phyloP scores from a whole-genome alignment of 1,139 yeast genomes.

The Candida tropicalis region DNA sequence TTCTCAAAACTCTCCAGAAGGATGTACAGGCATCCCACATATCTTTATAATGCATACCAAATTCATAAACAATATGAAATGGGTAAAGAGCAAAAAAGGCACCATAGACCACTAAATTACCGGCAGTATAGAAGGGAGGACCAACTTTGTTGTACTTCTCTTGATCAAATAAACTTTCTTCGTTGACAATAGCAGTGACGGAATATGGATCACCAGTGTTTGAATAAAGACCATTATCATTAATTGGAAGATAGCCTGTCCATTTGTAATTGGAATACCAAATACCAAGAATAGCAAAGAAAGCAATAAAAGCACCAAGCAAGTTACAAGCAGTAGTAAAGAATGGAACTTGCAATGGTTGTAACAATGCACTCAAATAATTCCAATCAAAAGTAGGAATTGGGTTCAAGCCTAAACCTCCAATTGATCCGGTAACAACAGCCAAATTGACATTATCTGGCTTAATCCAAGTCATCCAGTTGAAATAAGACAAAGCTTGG shows the following conservation, averaged over 20 bases:
- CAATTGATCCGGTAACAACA: conserved; percentile 55
- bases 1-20: conserved; percentile 12
- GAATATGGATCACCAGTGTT: conserved; percentile 49
- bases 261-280: conserved; percentile 54
- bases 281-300: conserved; percentile 45
- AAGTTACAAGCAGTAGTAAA: conserved; percentile 45
- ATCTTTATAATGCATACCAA: conserved; percentile 30
- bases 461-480: conserved; percentile 43
- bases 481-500: conserved; percentile 32
- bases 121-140: conserved; percentile 47
- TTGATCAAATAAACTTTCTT: conserved; percentile 39
- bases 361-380: conserved; percentile 19
- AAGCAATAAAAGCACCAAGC: conserved; percentile 47
- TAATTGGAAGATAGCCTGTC: conserved; percentile 58
- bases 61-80: conserved; percentile 50
- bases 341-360: conserved; percentile 42
- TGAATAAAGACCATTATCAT: conserved; percentile 44
- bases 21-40: conserved; percentile 17
- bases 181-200: conserved; percentile 44
- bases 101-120: conserved; percentile 52
- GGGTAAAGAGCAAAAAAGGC: conserved; percentile 63
- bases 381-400: conserved; percentile 58
- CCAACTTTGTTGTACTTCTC: conserved; percentile 47
- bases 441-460: conserved; percentile 45
- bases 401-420: conserved; percentile 64